A percentile compares a stretch with the other conserved stretches of the same genome.
Conservation (phyloP, 305 asterid species). For the Fraxinus albicans region DNA sequence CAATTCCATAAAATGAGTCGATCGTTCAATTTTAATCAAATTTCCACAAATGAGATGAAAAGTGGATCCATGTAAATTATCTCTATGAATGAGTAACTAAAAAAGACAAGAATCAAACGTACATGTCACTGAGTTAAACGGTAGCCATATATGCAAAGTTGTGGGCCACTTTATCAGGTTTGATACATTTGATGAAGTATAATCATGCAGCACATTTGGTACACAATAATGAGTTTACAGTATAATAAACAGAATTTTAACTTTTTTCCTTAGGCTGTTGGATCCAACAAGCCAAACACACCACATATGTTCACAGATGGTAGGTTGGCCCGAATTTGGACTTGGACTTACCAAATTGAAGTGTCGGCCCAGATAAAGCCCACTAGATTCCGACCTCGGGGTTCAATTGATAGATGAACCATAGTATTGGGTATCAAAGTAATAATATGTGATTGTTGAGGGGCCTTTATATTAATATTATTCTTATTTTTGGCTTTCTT, state of each 20-base stretch:
- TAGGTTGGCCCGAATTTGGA: neutral
- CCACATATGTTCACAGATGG: neutral
- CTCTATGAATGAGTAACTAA: neutral
- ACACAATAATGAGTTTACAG: neutral
- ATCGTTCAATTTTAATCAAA: neutral
- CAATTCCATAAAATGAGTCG: neutral
- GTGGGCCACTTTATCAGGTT: neutral
- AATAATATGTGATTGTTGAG: conserved; percentile 7
- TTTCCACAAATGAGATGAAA: neutral
- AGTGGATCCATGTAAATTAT: neutral
- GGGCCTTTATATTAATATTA: neutral
- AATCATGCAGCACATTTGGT: neutral
- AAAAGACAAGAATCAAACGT: neutral
- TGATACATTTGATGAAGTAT: neutral
- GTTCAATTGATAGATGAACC: neutral
- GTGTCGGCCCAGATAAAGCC: neutral
- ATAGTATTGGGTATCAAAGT: neutral
- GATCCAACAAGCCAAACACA: neutral
- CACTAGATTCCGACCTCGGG: neutral
- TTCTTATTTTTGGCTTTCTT: neutral
- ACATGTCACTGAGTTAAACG: neutral
- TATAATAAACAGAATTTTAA: neutral
- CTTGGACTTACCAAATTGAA: neutral
- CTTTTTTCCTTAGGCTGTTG: neutral
- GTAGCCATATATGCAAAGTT: neutral